These are phyloP conservation scores for Helichrysum umbraculigerum DNA, from an alignment of 129 eudicot species.

Conservation along the genomic window DNA sequence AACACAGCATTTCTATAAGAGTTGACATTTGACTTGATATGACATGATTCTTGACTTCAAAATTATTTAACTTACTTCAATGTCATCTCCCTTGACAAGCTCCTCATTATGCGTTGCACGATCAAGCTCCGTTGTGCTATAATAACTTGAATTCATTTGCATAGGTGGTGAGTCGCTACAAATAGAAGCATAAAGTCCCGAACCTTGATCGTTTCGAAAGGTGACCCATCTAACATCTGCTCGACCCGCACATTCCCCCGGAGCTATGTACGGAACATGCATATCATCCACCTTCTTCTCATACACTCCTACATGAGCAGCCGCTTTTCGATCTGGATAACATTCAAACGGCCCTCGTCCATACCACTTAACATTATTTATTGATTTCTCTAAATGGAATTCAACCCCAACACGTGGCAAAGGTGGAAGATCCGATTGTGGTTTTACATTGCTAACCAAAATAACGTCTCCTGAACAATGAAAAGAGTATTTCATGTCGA, in stretches of 20 bases:
- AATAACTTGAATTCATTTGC: constrained; percentile 95
- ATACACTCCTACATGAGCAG: constrained; percentile 79
- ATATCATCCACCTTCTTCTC: constrained; percentile 66
- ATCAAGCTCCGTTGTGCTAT: constrained; percentile 78
- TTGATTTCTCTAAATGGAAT: constrained; percentile 68
- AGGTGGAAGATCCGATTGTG: constrained; percentile 75
- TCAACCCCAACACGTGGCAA: constrained; percentile 93
- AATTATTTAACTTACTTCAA: constrained; percentile 54
- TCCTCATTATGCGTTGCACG: constrained; percentile 78
- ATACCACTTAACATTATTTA: constrained; percentile 70
- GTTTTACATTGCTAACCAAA: constrained; percentile 58
- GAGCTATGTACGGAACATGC: constrained; percentile 95
- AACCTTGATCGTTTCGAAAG: constrained; percentile 58
- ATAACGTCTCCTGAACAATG: constrained; percentile 83
- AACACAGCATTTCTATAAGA: background rate
- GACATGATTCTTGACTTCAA: too few relatives aligned
- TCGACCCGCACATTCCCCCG: constrained; percentile 82
- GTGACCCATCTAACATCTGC: constrained; percentile 96
- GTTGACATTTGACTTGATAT: background rate
- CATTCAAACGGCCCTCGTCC: constrained; percentile 98
- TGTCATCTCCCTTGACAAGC: constrained; percentile 70
- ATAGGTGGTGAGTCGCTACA: constrained; percentile 71
- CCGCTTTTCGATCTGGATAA: constrained; percentile 91
- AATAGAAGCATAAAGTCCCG: constrained; percentile 65
- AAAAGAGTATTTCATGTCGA: constrained; percentile 53